Percentiles rank a stretch among this genome's conserved stretches.
Conservation (phyloP, 2,329 filamentous ascomycete species). For the Claviceps capensis region DNA sequence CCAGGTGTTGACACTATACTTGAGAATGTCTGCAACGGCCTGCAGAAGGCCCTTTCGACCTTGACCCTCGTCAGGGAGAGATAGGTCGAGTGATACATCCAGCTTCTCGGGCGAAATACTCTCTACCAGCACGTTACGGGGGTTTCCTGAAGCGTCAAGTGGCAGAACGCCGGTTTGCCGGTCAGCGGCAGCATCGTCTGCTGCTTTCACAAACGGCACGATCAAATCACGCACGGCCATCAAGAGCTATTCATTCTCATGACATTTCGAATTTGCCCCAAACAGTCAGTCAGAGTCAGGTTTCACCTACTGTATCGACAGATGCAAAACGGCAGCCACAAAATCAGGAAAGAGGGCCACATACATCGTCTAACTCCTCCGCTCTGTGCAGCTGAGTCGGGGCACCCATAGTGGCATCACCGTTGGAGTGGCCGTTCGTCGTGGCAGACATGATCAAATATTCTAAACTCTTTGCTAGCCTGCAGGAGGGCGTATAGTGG, state of each 20-base stretch:
- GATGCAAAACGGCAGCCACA: neutral
- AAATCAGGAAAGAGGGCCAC: constrained; percentile 1
- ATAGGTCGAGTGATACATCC: constrained; percentile 39
- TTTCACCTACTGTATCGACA: no score
- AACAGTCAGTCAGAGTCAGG: constrained; percentile 1
- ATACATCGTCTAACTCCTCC: constrained; percentile 19
- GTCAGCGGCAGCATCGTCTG: constrained; percentile 46
- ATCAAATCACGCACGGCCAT: constrained; percentile 53
- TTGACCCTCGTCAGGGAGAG: constrained; percentile 42
- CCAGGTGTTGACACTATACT: constrained; percentile 96
- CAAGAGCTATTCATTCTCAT: constrained; percentile 39
- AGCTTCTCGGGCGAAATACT: constrained; percentile 45
- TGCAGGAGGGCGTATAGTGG: no score
- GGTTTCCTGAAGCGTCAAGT: constrained; percentile 22
- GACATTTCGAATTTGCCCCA: neutral
- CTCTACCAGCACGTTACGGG: constrained; percentile 49
- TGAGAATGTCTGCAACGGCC: constrained; percentile 56
- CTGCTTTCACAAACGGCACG: constrained; percentile 55
- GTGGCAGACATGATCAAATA: neutral
- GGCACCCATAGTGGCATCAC: constrained; percentile 10
- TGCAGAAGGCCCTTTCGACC: constrained; percentile 64
- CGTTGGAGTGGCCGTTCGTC: constrained; percentile 6
- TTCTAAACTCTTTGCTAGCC: no score
- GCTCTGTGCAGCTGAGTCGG: constrained; percentile 16
- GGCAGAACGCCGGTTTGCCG: constrained; percentile 37